These are phyloP conservation scores for Spathaspora sp. DNA, from an alignment of 1,139 yeast genomes.

Conservation along the genomic window DNA sequence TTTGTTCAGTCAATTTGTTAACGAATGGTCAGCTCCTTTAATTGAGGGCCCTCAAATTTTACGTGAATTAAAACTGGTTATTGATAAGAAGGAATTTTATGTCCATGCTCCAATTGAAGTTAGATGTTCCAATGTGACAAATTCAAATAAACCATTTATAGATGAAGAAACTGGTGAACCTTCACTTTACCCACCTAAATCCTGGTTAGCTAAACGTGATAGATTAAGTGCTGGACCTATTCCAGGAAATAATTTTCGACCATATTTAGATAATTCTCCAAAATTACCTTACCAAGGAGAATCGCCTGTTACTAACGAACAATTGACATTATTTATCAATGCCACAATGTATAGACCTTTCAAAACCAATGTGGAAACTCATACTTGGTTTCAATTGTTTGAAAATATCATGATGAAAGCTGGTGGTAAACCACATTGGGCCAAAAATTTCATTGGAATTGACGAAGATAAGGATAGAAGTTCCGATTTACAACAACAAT, in stretches of 20 bases:
- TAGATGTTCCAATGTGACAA: constrained; percentile 85
- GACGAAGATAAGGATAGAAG: constrained; percentile 27
- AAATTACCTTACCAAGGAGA: constrained; percentile 49
- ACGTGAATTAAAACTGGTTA: constrained; percentile 58
- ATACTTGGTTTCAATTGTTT: constrained; percentile 80
- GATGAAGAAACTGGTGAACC: constrained; percentile 44
- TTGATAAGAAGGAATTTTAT: constrained; percentile 61
- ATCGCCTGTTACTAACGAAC: constrained; percentile 60
- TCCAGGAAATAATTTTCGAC: constrained; percentile 80
- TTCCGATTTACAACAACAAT: constrained; percentile 38
- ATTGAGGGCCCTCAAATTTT: constrained; percentile 72
- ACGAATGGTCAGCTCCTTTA: constrained; percentile 95
- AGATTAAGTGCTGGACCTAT: constrained; percentile 64
- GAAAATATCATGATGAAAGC: constrained; percentile 74
- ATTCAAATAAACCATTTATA: constrained; percentile 39
- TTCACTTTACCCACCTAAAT: constrained; percentile 41
- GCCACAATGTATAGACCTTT: constrained; percentile 97
- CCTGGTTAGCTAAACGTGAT: constrained; percentile 39
- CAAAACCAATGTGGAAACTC: constrained; percentile 67
- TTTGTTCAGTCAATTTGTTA: constrained; percentile 87
- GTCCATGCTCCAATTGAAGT: constrained; percentile 97
- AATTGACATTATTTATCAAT: constrained; percentile 81
- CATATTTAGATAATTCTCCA: constrained; percentile 81
- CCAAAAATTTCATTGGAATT: constrained; percentile 88
- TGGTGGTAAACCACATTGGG: constrained; percentile 98